Evolutionary conservation across 2,329 filamentous ascomycete genomes (phyloP), one percentile per base, ranked within the genome.

Genomic region (Penicillium sp.): DNA sequence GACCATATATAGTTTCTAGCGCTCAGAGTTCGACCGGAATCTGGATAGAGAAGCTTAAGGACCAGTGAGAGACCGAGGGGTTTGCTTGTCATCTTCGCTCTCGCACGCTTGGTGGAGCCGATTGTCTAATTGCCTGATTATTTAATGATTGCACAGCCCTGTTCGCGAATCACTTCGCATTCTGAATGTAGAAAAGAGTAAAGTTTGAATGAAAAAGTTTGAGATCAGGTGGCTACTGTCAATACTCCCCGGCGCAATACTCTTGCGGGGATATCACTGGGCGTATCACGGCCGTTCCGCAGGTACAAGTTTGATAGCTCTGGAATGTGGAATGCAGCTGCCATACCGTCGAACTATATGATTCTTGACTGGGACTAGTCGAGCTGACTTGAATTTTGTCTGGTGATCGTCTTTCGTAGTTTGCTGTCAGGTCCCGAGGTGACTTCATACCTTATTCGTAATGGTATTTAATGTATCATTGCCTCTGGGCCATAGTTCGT

Each of bases 211-310:
- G n/a, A n/a, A 14, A 28, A 30, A 2, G 13, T 10, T 30, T 27
- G 22, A 22, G 46, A 58, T 60, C 56, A 59, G 59, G 56, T 59
- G 58, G 52, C 50, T 53, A 43, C 43, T 43, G 49, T 36, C 16
- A 48, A 28, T 55, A 49, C 41, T 49, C 45, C 40, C 47, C 36
- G 33, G 40, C 48, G 49, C n/a, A 55, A 48, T 46, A 48, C 46
- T 49, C 50, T 44, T 61, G 59, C 59, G 59, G 59, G 59, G 59
- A 61, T n/a, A 61, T 54, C 59, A 54, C 50, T 60, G 59, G 39
- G 53, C 59, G 59, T 60, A 60, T 61, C 59, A 61, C 55, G 45
- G 47, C 39, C 49, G 46, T 50, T 52, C 54, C 54, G 45, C 47
- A 51, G 41, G 29, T 41, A 42, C 50, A 45, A 44, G 34, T 31